Conservation (phyloP, 2,329 filamentous ascomycete species). For the Epichloe scottii region DNA sequence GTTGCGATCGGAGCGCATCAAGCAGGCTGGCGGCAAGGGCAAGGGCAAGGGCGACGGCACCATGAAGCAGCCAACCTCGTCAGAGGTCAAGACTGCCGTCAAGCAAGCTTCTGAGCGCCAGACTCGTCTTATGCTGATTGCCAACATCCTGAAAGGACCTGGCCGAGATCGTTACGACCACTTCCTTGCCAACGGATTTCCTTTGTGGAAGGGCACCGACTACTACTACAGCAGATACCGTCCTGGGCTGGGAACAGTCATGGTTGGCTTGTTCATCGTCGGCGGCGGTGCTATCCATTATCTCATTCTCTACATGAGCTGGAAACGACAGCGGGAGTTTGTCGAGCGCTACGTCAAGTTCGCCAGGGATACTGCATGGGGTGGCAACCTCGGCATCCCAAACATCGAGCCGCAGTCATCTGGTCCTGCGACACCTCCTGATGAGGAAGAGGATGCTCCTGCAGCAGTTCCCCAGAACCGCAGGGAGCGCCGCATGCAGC, state of each 20-base stretch:
- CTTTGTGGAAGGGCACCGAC: conserved; percentile 89
- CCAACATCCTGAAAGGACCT: conserved; percentile 71
- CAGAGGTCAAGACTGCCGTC: conserved; percentile 64
- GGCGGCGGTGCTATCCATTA: conserved; percentile 83
- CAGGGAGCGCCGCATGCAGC: conserved; percentile 77
- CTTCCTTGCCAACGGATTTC: conserved; percentile 87
- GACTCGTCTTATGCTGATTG: conserved; percentile 71
- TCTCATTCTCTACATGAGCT: conserved; percentile 69
- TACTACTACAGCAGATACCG: conserved; percentile 97
- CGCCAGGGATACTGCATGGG: conserved; percentile 80
- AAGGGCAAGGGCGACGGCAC: conserved; percentile 42
- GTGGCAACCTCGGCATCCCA: conserved; percentile 63
- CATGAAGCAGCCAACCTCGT: conserved; percentile 56
- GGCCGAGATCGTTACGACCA: conserved; percentile 84
- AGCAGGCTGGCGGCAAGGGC: conserved; percentile 32
- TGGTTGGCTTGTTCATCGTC: conserved; percentile 69
- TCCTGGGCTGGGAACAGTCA: conserved; percentile 75
- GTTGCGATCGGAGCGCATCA: conserved; percentile 58
- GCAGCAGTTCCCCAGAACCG: conserved; percentile 58
- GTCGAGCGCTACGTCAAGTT: conserved; percentile 85
- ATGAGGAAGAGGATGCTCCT: conserved; percentile 35
- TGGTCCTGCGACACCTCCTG: conserved; percentile 29
- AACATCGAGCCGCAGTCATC: conserved; percentile 42
- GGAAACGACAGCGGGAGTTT: conserved; percentile 83
- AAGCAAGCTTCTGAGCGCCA: conserved; percentile 77